Base-by-base conservation (phyloP, 495 filamentous ascomycete genomes). In the Cercophora scortea region DNA sequence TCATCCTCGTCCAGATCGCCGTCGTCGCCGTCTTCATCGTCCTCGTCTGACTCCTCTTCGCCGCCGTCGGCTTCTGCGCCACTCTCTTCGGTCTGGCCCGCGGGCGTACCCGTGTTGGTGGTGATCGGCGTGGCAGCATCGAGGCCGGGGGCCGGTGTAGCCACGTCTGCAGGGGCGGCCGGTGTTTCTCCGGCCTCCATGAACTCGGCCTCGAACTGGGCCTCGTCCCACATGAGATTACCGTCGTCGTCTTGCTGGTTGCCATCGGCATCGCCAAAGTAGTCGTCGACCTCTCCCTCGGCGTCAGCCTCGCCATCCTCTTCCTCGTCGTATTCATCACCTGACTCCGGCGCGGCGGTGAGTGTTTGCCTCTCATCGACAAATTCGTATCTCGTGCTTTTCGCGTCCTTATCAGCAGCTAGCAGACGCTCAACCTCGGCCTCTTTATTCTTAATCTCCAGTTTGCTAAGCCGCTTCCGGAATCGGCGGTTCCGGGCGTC, bases 381-480 rank as follows among this genome's bases (percentile, higher is more conserved):
- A 45, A 89, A 71, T 47, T 85, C 79, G 50, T 78, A 87, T 42
- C 69, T 72, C 4, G 78, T 76, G 51, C 58, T 69, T 33, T 72
- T 69, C 5, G 74, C 76, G n/a, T 79, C 69, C 16, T 75, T 81
- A 32, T 98, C 93, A 13, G 80, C 78, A 2, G 77, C 72, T 16
- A 96, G 74, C 33, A 97, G 66, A 35, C 86, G 78, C 45, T 92
- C 81, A 0, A 96, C 90, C 35, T 85, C 83, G 15, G 80, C 80
- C 59, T 97, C 90, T 0, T 93, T 89, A 42, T 86, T 86, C 70
- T 96, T 88, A 50, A 96, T 95, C 17, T 91, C 85, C 8, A 86
- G 81, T 44, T 89, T 86, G 56, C 82, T 89, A 33, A 94, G 73
- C 0, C 90, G 81, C 57, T 88, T 88, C 43, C 91, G 74, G 64